Conservation (phyloP, 352 stramenopile genomes). For the Phytophthora ohioensis region DNA sequence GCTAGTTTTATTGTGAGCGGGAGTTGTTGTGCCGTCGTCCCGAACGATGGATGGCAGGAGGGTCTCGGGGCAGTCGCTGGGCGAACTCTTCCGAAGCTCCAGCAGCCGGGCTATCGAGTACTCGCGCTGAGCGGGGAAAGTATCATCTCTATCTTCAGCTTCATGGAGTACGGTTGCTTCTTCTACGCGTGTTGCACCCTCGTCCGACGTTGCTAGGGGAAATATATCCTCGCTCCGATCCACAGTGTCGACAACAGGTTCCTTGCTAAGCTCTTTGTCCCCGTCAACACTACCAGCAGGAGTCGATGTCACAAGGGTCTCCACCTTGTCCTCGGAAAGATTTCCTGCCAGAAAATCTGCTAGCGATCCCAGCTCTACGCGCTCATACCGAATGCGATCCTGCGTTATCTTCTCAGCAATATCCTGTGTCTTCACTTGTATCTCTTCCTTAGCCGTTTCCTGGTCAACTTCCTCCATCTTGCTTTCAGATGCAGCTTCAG, state of each 20-base stretch:
- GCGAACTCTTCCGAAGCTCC: slow-evolving; percentile 31
- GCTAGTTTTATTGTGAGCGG: slow-evolving; percentile 10
- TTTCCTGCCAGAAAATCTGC: slow-evolving; percentile 38
- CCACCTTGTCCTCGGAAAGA: too few species aligned
- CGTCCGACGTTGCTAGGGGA: slow-evolving; percentile 1
- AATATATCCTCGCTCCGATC: neutral
- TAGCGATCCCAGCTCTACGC: slow-evolving; percentile 44
- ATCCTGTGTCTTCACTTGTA: neutral
- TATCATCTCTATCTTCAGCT: slow-evolving; percentile 10
- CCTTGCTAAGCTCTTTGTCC: neutral
- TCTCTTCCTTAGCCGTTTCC: neutral
- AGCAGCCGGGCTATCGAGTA: slow-evolving; percentile 40
- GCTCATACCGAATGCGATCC: slow-evolving; percentile 34
- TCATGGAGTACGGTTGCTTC: slow-evolving; percentile 9
- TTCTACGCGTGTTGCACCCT: slow-evolving; percentile 6
- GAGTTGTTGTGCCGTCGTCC: slow-evolving; percentile 26
- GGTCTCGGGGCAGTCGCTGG: slow-evolving; percentile 26
- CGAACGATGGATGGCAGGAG: slow-evolving; percentile 34
- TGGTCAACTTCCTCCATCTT: neutral
- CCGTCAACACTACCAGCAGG: neutral
- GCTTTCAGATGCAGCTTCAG: neutral
- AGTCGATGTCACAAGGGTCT: neutral
- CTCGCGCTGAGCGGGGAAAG: slow-evolving; percentile 12
- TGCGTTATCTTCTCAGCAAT: neutral
- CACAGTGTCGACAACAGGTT: neutral